Base-by-base conservation (phyloP, 1,284 basidiomycete genomes). In the Ganoderma sinense region DNA sequence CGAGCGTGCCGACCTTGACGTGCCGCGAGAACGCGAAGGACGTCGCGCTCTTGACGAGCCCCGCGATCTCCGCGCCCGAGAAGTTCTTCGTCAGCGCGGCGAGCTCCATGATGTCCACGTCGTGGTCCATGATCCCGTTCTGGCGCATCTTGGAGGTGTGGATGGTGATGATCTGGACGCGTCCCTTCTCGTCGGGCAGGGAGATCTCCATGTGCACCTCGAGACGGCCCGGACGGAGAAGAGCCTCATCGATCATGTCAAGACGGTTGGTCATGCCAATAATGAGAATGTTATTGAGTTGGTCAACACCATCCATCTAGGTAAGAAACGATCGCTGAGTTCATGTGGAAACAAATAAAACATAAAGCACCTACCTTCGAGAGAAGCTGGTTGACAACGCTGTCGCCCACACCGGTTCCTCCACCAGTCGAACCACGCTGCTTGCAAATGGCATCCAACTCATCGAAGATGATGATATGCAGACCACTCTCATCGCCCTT, bases 131-230 rank as follows among this genome's bases (percentile, higher is more conserved):
- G 51, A 99, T 93, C 23, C 91, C 88, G 80, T 99, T 99, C 48
- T 81, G 87, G 48, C 94, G 90, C 97, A 99, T 99, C 84, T 97
- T 97, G 71, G 88, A 80, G 0, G 98, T 99, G 81, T 99, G 98
- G 76, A 99, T 99, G 75, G 87, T 95, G 73, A 99, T 86, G 76
- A 99, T 99, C 82, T 99, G 98, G 64, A 89, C 85, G 31, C 98
- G 94, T 64, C 98, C 98, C 4, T 92, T 84, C 79, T 97, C 97
- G 78, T 99, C 97, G 0, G 98, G 98, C 1, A 99, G 86, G 5
- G 96, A 98, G 73, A 99, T 99, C 82, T 99, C 98, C 91, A 99
- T 98, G 82, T 99, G 98, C n/a, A 99, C 97, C 81, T 99, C 98
- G 62, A 99, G 92, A 86, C 98, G 97, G 68, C 98, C 98, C 1